These are phyloP conservation scores for Erodium texanum DNA, from an alignment of 441 rosid species.

Conservation along the genomic window DNA sequence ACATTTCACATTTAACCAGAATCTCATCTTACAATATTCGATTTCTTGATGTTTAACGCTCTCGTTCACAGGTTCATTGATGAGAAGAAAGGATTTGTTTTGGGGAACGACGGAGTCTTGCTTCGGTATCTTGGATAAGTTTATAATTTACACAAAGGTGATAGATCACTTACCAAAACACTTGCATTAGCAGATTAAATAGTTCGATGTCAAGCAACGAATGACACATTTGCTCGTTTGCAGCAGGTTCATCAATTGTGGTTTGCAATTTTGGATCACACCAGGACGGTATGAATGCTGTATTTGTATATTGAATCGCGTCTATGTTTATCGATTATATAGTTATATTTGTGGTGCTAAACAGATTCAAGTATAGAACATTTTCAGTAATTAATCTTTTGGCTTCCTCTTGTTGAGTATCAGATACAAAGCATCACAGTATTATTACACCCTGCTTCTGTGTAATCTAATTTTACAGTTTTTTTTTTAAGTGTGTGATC, in stretches of 20 bases:
- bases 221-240: not conserved
- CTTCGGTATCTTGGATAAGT: constrained; percentile 78
- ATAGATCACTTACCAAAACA: not conserved
- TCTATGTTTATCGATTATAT: not conserved
- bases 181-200: not conserved
- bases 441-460: not conserved
- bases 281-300: not conserved
- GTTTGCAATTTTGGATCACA: not conserved
- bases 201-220: not conserved
- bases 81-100: constrained; percentile 69
- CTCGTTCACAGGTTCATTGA: constrained; percentile 53
- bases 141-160: constrained; percentile 19
- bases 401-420: not conserved
- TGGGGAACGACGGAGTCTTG: constrained; percentile 86
- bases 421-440: not conserved
- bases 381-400: not conserved
- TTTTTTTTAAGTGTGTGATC: not conserved
- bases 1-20: not conserved
- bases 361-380: not conserved
- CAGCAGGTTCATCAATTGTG: constrained; percentile 4
- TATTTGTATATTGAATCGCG: not conserved
- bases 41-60: not conserved
- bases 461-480: not conserved
- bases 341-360: not conserved
- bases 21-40: not conserved